phyloP scores from a whole-genome alignment of 257 asterid genomes.

The Lantana camara region DNA sequence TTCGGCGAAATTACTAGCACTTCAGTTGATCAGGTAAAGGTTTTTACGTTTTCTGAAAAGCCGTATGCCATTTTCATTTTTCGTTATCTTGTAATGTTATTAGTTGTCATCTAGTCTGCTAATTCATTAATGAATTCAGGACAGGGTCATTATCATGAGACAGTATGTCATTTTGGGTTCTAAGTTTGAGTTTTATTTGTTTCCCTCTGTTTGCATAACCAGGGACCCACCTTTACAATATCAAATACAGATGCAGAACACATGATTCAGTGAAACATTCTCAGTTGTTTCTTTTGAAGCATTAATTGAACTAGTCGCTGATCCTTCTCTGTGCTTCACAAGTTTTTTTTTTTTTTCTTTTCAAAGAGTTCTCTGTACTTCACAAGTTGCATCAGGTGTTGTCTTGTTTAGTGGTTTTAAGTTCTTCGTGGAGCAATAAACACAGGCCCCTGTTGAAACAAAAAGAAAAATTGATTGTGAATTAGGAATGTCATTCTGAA shows the following conservation, averaged over 20 bases:
- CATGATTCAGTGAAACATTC: not conserved
- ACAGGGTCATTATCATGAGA: not conserved
- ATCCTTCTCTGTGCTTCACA: too few relatives aligned
- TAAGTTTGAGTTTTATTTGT: slow-evolving; percentile 2
- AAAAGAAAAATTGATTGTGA: not conserved
- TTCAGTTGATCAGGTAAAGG: slow-evolving; percentile 73
- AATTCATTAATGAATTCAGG: slow-evolving; percentile 16
- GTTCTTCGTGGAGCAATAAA: not conserved
- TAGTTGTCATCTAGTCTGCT: not conserved
- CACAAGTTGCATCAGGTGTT: too few relatives aligned
- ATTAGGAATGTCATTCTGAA: not conserved
- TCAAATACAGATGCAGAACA: slow-evolving; percentile 10
- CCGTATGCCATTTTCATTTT: slow-evolving; percentile 2
- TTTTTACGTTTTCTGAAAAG: slow-evolving; percentile 2
- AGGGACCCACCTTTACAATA: not conserved
- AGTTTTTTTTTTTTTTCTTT: too few relatives aligned
- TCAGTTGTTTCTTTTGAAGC: not conserved
- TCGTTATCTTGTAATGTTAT: not conserved
- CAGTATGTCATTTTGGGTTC: not conserved
- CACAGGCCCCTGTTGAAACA: not conserved
- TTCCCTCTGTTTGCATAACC: slow-evolving; percentile 9
- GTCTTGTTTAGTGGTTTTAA: slow-evolving; percentile 1
- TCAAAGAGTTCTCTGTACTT: too few relatives aligned
- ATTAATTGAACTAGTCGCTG: not conserved
- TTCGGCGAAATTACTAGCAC: slow-evolving; percentile 61